phyloP scores from a whole-genome alignment of 768 basidiomycete genomes.

The Tylopilus sp. region DNA sequence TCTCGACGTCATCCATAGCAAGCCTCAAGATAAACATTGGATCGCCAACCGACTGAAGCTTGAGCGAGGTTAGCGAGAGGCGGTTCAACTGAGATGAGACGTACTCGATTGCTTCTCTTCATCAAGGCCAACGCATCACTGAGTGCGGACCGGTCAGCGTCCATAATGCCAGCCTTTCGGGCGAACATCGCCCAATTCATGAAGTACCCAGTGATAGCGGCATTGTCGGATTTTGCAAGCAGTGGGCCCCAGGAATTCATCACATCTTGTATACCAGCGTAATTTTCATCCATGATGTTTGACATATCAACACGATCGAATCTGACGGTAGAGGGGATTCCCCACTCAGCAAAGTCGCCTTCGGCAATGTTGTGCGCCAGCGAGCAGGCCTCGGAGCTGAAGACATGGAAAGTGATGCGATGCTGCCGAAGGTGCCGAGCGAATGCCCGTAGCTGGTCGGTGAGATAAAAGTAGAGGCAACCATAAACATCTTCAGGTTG shows the following conservation, averaged over 20 bases:
- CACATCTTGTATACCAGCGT: slow-evolving; percentile 36
- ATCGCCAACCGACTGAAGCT: slow-evolving; percentile 11
- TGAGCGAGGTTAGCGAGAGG: background rate
- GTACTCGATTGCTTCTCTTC: slow-evolving; percentile 15
- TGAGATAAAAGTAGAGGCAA: slow-evolving; percentile 46
- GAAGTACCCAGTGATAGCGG: slow-evolving; percentile 41
- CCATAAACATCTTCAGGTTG: slow-evolving; percentile 45
- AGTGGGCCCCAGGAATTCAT: slow-evolving; percentile 37
- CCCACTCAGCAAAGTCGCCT: slow-evolving; percentile 11
- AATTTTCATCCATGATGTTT: slow-evolving; percentile 43
- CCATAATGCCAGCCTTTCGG: background rate
- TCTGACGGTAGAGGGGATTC: slow-evolving; percentile 20
- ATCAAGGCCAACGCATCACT: slow-evolving; percentile 9
- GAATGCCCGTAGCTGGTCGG: slow-evolving; percentile 39
- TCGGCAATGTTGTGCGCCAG: slow-evolving; percentile 37
- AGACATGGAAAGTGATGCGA: slow-evolving; percentile 33
- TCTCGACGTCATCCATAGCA: slow-evolving; percentile 11
- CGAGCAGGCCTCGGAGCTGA: slow-evolving; percentile 36
- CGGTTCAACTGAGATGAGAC: background rate
- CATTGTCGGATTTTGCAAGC: slow-evolving; percentile 28
- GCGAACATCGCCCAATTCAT: slow-evolving; percentile 43
- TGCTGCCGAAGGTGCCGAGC: slow-evolving; percentile 32
- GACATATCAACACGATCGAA: slow-evolving; percentile 51
- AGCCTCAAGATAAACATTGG: slow-evolving; percentile 1
- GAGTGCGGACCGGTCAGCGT: slow-evolving; percentile 2